Evolutionary conservation across 1,139 yeast genomes (phyloP).

Genomic region (Candida dubliniensis): DNA sequence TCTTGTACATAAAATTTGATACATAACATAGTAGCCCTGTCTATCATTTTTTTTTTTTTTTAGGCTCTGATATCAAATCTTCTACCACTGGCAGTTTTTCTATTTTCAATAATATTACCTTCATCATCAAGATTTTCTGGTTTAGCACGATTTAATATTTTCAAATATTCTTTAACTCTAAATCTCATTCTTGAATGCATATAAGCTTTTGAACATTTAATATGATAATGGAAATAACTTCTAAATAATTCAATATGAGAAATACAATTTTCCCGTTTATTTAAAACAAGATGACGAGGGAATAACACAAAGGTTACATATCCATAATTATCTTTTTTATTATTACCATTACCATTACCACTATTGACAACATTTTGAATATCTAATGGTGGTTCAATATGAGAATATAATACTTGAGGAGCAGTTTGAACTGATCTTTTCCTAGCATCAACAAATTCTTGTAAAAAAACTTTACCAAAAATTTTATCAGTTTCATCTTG

Average conservation of each 20-base stretch:
- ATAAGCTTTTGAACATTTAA: conserved; percentile 96
- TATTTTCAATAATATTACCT: conserved; percentile 54
- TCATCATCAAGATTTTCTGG: conserved; percentile 85
- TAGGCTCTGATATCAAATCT: conserved; percentile 49
- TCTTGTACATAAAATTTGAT: conserved; percentile 4
- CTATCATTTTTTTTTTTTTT: background rate
- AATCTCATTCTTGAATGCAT: conserved; percentile 98
- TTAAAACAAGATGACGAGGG: conserved; percentile 73
- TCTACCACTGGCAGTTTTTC: conserved; percentile 84
- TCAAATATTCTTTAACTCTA: conserved; percentile 89
- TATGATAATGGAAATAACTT: conserved; percentile 96
- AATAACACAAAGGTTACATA: conserved; percentile 74
- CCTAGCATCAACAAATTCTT: conserved; percentile 95
- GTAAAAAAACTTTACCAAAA: conserved; percentile 92
- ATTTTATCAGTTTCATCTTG: conserved; percentile 96
- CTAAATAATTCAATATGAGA: conserved; percentile 89
- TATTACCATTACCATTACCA: conserved; percentile 9
- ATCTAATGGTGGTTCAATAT: conserved; percentile 91
- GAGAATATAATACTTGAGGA: conserved; percentile 93
- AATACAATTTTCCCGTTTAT: conserved; percentile 79
- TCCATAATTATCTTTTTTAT: conserved; percentile 56
- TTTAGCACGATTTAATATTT: conserved; percentile 94
- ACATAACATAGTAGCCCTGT: background rate
- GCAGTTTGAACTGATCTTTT: conserved; percentile 96
- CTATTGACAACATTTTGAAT: conserved; percentile 45